Evolutionary conservation across 2,329 filamentous ascomycete genomes (phyloP).

Genomic region (Claviceps humidiphila): DNA sequence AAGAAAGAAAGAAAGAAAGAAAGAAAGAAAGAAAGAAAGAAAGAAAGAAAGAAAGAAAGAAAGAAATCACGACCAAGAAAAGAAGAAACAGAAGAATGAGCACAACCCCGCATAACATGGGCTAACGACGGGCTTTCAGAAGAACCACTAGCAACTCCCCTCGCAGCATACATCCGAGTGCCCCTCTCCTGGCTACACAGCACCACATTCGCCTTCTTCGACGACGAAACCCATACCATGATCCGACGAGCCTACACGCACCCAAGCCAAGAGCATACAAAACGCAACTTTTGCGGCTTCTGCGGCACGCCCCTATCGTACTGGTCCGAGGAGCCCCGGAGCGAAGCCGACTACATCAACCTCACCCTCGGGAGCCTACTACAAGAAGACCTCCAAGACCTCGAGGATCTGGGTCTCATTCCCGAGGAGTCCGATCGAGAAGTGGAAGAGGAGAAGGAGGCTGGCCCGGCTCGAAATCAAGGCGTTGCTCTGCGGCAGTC

Average conservation of each 20-base stretch:
- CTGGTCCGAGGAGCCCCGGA: conserved; percentile 62
- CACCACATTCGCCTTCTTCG: conserved; percentile 59
- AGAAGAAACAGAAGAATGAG: not conserved
- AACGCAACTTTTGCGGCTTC: conserved; percentile 79
- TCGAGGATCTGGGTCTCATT: conserved; percentile 66
- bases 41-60: not conserved
- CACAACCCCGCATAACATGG: not conserved
- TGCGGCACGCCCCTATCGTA: conserved; percentile 77
- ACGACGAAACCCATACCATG: conserved; percentile 57
- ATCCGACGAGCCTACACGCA: conserved; percentile 58
- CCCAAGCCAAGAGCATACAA: conserved; percentile 40
- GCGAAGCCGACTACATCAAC: conserved; percentile 66
- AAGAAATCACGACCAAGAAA: not conserved
- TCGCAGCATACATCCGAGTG: conserved; percentile 72
- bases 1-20: no score
- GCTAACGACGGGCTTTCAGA: conserved; percentile 23
- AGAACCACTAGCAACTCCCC: conserved; percentile 55
- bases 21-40: no score
- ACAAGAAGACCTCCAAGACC: conserved; percentile 53
- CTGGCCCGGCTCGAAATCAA: conserved; percentile 9
- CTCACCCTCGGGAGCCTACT: conserved; percentile 68
- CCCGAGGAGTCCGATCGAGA: conserved; percentile 29
- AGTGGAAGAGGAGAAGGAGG: conserved; percentile 17
- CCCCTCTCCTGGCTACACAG: conserved; percentile 72
- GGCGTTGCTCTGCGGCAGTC: conserved; percentile 33